These are phyloP conservation scores for Aquilaria sinensis DNA, from an alignment of 345 rosid genomes.

Conservation along the genomic window DNA sequence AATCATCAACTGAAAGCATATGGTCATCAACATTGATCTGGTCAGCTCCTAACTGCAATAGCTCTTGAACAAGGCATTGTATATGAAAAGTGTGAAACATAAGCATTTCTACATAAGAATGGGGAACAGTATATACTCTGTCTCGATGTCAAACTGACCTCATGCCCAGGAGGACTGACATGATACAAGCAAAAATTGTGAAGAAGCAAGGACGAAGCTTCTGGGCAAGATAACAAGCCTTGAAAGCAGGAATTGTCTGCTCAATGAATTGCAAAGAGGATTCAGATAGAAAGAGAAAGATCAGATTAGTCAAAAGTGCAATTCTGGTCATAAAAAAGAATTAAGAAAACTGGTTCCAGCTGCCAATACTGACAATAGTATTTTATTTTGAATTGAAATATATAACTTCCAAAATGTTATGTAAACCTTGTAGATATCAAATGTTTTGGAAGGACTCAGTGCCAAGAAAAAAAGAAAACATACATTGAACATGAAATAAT, in stretches of 20 bases:
- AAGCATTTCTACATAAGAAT: slow-evolving; percentile 8
- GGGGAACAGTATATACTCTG: not conserved
- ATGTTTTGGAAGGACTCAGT: no score
- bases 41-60: slow-evolving; percentile 95
- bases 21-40: slow-evolving; percentile 46
- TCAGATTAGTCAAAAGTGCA: not conserved
- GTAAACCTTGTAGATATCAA: no score
- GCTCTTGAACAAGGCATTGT: slow-evolving; percentile 50
- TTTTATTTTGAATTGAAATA: no score
- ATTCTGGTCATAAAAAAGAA: not conserved
- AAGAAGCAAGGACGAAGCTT: slow-evolving; percentile 83
- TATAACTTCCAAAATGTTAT: no score
- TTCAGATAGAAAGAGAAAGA: slow-evolving; percentile 9
- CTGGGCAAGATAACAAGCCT: slow-evolving; percentile 84
- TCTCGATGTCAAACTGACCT: slow-evolving; percentile 48
- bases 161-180: slow-evolving; percentile 94
- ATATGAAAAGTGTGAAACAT: slow-evolving; percentile 50
- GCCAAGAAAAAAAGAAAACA: not conserved
- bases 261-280: slow-evolving; percentile 11
- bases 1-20: slow-evolving; percentile 80
- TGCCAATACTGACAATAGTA: no score
- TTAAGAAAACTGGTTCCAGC: no score
- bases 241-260: slow-evolving; percentile 90
- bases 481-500: no score
- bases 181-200: slow-evolving; percentile 98